Percentiles rank a stretch among this genome's conserved stretches.
These are phyloP conservation scores for Boletus coccyginus DNA, from an alignment of 768 basidiomycete species.

Conservation along the genomic window DNA sequence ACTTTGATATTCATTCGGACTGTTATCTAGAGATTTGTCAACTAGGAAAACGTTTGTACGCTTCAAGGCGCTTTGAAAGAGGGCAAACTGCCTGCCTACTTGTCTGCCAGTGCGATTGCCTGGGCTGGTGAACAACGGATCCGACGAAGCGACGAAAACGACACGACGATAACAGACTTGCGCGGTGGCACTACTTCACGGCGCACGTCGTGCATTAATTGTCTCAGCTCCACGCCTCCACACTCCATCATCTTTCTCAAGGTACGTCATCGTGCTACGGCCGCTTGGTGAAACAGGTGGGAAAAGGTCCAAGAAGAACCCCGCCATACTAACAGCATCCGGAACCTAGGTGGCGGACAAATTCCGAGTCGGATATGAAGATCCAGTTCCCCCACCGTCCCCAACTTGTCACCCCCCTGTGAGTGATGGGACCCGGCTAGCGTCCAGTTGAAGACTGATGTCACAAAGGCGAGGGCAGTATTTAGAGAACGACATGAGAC, in stretches of 20 bases:
- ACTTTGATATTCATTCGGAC: background rate
- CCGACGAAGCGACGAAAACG: background rate
- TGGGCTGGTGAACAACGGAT: background rate
- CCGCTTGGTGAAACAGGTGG: background rate
- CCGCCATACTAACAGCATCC: background rate
- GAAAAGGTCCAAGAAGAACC: background rate
- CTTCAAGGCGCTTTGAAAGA: background rate
- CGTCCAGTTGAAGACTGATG: background rate
- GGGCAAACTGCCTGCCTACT: background rate
- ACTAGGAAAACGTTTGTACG: background rate
- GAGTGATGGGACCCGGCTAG: no score
- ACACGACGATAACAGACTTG: background rate
- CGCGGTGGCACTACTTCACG: no score
- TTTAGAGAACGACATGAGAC: background rate
- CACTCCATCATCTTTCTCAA: background rate
- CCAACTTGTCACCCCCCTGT: no score
- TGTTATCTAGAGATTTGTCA: background rate
- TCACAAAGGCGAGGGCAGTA: background rate
- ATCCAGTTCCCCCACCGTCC: background rate
- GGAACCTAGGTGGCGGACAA: no score
- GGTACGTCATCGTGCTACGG: no score
- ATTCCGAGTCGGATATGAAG: background rate
- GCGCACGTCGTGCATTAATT: no score
- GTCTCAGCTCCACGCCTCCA: background rate
- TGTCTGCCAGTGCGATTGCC: background rate